phyloP scores from a whole-genome alignment of 2,329 filamentous ascomycete species.

The Geosmithia morbida region DNA sequence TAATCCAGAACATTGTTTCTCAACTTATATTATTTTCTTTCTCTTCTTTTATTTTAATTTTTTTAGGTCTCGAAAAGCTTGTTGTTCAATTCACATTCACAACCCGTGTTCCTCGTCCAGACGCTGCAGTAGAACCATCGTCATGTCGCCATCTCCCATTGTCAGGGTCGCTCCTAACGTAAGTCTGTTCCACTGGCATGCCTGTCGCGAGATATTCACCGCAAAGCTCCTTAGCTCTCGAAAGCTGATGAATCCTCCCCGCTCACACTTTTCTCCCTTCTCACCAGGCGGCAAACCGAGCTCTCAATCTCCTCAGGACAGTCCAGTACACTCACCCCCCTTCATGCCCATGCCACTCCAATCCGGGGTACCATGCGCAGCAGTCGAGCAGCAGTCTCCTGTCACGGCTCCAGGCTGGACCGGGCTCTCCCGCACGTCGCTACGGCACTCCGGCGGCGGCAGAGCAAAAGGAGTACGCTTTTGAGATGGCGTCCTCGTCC shows the following conservation, averaged over 20 bases:
- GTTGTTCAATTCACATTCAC: too few relatives aligned
- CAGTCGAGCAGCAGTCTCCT: slow-evolving; percentile 33
- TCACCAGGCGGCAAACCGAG: slow-evolving; percentile 44
- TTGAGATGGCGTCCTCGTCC: slow-evolving; percentile 93
- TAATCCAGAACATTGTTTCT: neutral
- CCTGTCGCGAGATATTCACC: neutral
- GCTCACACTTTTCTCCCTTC: neutral
- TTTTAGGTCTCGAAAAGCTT: too few relatives aligned
- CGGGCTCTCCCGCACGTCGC: slow-evolving; percentile 22
- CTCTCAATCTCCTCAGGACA: slow-evolving; percentile 65
- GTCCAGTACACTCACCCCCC: slow-evolving; percentile 83
- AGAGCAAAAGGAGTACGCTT: slow-evolving; percentile 84
- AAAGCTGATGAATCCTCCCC: too few relatives aligned
- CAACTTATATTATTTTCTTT: neutral
- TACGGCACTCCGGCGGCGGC: slow-evolving; percentile 60
- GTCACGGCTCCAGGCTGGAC: slow-evolving; percentile 19
- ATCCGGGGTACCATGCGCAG: slow-evolving; percentile 61
- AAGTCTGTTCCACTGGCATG: slow-evolving; percentile 4
- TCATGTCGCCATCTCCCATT: neutral
- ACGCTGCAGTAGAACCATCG: too few relatives aligned
- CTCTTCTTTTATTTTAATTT: neutral
- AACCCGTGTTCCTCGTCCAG: too few relatives aligned
- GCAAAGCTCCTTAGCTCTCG: too few relatives aligned
- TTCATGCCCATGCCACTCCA: slow-evolving; percentile 83
- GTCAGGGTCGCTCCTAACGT: slow-evolving; percentile 15